Conservation (phyloP, 2,329 filamentous ascomycete genomes). For the Cercospora brassicicola region DNA sequence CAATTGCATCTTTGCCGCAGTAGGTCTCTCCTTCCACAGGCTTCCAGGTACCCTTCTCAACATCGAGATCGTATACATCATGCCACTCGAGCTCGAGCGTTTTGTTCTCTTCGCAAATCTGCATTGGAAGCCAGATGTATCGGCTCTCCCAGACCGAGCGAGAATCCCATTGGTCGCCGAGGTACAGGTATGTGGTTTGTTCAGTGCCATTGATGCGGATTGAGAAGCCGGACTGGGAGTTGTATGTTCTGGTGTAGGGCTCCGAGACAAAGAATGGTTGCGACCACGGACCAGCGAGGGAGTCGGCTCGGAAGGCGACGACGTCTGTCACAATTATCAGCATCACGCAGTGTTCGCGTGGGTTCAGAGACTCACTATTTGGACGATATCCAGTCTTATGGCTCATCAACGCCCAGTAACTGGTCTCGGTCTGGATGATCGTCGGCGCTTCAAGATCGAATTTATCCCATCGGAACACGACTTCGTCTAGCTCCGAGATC, state of each 20-base stretch:
- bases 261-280: slow-evolving; percentile 61
- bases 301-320: slow-evolving; percentile 61
- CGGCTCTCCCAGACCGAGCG: slow-evolving; percentile 59
- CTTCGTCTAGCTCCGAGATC: slow-evolving; percentile 53
- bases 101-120: slow-evolving; percentile 55
- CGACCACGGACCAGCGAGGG: slow-evolving; percentile 61
- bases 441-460: slow-evolving; percentile 62
- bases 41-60: slow-evolving; percentile 53
- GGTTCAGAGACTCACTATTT: slow-evolving; percentile 46
- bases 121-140: slow-evolving; percentile 59
- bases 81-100: slow-evolving; percentile 54
- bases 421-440: slow-evolving; percentile 60
- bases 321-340: slow-evolving; percentile 44
- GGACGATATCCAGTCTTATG: slow-evolving; percentile 65
- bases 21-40: slow-evolving; percentile 53
- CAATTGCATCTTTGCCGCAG: slow-evolving; percentile 48
- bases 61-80: slow-evolving; percentile 58
- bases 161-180: slow-evolving; percentile 66
- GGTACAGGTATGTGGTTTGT: slow-evolving; percentile 53
- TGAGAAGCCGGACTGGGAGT: slow-evolving; percentile 61
- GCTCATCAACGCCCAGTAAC: slow-evolving; percentile 62
- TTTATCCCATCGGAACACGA: slow-evolving; percentile 59
- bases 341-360: not conserved
- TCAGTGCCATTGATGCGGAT: slow-evolving; percentile 47
- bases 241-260: slow-evolving; percentile 58